These are phyloP conservation scores for Penium margaritaceum DNA, from an alignment of 139 green algal genomes.

Conservation along the genomic window DNA sequence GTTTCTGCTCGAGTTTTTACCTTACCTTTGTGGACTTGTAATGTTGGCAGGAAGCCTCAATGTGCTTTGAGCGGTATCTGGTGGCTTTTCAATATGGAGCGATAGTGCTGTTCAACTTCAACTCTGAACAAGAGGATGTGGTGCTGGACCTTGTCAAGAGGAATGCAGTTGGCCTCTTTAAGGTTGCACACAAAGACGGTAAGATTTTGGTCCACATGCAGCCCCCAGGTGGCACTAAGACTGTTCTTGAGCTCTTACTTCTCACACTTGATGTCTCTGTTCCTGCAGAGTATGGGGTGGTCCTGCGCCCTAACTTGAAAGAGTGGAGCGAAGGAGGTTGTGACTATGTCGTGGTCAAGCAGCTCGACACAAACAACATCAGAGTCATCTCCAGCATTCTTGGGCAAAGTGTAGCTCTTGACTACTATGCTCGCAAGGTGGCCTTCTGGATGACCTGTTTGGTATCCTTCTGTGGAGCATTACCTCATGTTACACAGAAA, in stretches of 20 bases:
- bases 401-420: constrained; percentile 52
- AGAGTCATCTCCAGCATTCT: constrained; percentile 51
- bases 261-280: neutral
- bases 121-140: constrained; percentile 20
- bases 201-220: neutral
- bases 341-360: constrained; percentile 44
- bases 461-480: neutral
- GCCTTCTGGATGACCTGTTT: neutral
- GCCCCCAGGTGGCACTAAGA: too few species aligned
- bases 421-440: constrained; percentile 51
- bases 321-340: constrained; percentile 41
- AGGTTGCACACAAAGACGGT: constrained; percentile 23
- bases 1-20: too few species aligned
- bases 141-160: constrained; percentile 21
- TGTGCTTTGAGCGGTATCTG: constrained; percentile 46
- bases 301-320: constrained; percentile 37
- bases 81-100: constrained; percentile 50
- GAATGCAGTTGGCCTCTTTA: constrained; percentile 20
- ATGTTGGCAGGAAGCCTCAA: too few species aligned
- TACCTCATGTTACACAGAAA: neutral
- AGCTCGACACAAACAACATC: constrained; percentile 55
- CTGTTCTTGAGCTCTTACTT: neutral
- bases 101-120: constrained; percentile 53
- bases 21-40: too few species aligned
- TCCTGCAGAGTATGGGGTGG: constrained; percentile 48